Evolutionary conservation across 2,329 filamentous ascomycete species (phyloP), one percentile per base, ranked within the genome.

Genomic region (Colletotrichum sp.): DNA sequence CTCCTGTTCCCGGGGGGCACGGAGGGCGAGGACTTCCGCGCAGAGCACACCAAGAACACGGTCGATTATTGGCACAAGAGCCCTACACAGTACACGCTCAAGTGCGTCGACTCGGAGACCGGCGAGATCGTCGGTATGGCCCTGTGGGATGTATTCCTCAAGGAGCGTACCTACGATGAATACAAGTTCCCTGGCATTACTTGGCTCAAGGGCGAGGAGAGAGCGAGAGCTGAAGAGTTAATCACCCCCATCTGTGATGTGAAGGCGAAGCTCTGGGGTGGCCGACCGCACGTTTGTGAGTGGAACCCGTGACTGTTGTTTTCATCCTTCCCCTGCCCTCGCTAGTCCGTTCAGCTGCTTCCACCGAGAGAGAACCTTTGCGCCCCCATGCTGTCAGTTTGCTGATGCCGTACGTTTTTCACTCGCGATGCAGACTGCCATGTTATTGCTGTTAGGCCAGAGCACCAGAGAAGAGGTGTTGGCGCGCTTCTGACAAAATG

Each of bases 71-170:
- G 84, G 82, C 82, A 86, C 70, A 83, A 79, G 21, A 83, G 80
- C 70, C 79, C 81, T 15, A 80, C 80, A 10, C 87, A 88, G 73
- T 87, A 88, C 79, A 89, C 87, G 12, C 80, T 86, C 76, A 89
- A 89, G 79, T 87, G 84, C 64, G 81, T 89, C 30, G 87, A 89
- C 77, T 84, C 82, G 8, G 82, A 82, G 5, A 86, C 83, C 1
- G 84, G 84, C 16, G 83, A 85, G 34, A 84, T 88, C 43, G 82
- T 88, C 26, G 88, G 87, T 65, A 88, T 89, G 85, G 86, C 83
- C 4, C 82, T 89, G 21, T 85, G 84, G 77, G 86, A 89, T 72
- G 81, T 87, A 8, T 87, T 86, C 77, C 73, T 87, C 67, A 76
- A 78, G 26, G 79, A 83, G 78, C 79, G 84, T 28, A 81, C 82